Percentiles rank a stretch among this genome's conserved stretches.
Evolutionary conservation across 768 basidiomycete genomes (phyloP).

Genomic region (Mycena floridula): DNA sequence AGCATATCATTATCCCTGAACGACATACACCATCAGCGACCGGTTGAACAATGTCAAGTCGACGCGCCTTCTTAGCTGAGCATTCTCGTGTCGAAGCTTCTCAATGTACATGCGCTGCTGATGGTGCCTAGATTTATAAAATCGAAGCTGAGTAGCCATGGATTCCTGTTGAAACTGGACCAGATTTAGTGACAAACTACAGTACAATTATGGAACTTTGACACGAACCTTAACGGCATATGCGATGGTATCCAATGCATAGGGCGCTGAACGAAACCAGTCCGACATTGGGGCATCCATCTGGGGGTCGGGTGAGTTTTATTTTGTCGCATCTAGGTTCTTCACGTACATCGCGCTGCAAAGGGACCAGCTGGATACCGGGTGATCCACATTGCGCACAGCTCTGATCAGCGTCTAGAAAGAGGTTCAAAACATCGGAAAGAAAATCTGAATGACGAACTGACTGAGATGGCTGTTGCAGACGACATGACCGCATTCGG

Average conservation of each 20-base stretch:
- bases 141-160: conserved; percentile 60
- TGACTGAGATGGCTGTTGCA: conserved; percentile 84
- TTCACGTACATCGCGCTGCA: conserved; percentile 63
- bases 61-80: conserved; percentile 53
- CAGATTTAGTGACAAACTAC: background rate
- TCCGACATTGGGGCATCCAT: conserved; percentile 77
- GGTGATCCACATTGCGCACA: conserved; percentile 64
- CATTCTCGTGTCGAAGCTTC: conserved; percentile 41
- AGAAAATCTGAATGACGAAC: conserved; percentile 10
- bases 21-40: too few species aligned
- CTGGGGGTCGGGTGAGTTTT: too few species aligned
- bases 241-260: conserved; percentile 56
- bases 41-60: background rate
- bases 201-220: background rate
- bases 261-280: conserved; percentile 68
- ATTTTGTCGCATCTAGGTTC: conserved; percentile 3
- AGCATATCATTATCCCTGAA: conserved; percentile 46
- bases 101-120: conserved; percentile 51
- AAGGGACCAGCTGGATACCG: conserved; percentile 61
- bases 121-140: conserved; percentile 51
- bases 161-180: conserved; percentile 74
- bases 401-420: conserved; percentile 62
- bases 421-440: background rate
- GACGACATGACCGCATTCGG: conserved; percentile 81
- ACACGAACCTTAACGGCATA: conserved; percentile 56